Evolutionary conservation across 768 basidiomycete species (phyloP), one percentile per base, ranked within the genome.

Genomic region (Mycena crocata): DNA sequence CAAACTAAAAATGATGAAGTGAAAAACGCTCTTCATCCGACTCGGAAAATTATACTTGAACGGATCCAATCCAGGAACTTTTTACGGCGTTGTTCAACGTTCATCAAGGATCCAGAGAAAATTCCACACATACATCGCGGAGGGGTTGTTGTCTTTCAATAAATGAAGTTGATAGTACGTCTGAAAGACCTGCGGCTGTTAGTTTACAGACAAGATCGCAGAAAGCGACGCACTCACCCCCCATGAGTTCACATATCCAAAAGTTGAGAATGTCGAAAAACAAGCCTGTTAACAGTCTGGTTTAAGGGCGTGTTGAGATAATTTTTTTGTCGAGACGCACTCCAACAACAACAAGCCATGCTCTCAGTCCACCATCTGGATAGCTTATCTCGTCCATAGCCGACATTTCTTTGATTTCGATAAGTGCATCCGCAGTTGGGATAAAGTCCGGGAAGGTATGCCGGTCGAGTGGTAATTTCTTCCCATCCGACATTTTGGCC

Each of bases 11-110:
- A 14, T 28, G 52, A 12, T 26, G n/a, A n/a, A n/a, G n/a, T n/a
- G n/a, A n/a, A 46, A 34, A 55, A 31, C 37, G 45, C 39, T 31
- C 42, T 55, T 45, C 14, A 40, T 55, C 24, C 23, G 55, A 21
- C 30, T 28, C 39, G 51, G 55, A 30, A 45, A 31, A 64, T 31
- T 63, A 26, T 65, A 88, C 91, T 80, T 93, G 91, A 24, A 89
- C 79, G 1, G 92, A 93, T 7, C 92, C 92, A 34, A 94, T 93
- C 92, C 92, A 94, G 44, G 91, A 87, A 48, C 92, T 93, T 65
- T 26, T n/a, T n/a, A n/a, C n/a, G 17, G 10, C 9, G 37, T 9
- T 9, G 17, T 9, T 37, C 37, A 37, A 17, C 37, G 37, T 9
- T 37, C n/a, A n/a, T n/a, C n/a, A n/a, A n/a, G n/a, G n/a, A n/a